Percentiles rank a stretch among this genome's conserved stretches.
Conservation (phyloP, 345 rosid genomes). For the Turnera subulata region DNA sequence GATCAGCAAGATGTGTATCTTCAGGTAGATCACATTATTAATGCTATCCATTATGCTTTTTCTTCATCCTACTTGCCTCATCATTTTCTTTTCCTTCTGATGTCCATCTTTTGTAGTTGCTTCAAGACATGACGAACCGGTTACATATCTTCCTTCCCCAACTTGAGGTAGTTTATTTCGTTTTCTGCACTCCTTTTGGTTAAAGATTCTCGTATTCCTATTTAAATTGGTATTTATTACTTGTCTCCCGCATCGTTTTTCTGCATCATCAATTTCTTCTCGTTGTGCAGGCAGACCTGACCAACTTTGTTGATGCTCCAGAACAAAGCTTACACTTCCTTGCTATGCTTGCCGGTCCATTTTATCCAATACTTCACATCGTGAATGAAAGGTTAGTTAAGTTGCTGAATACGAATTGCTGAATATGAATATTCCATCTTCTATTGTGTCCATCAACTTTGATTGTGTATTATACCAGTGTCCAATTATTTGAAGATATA, state of each 20-base stretch:
- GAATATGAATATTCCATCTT: not conserved
- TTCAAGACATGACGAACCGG: constrained; percentile 71
- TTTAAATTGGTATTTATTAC: constrained; percentile 1
- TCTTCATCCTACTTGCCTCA: constrained; percentile 6
- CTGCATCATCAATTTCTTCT: constrained; percentile 7
- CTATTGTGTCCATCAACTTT: not conserved
- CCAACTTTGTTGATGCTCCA: constrained; percentile 52
- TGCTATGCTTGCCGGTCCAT: constrained; percentile 76
- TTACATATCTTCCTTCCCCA: constrained; percentile 73
- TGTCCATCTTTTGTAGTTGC: constrained; percentile 55
- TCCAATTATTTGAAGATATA: too few species aligned
- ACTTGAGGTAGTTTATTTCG: constrained; percentile 56
- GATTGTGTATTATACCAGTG: too few species aligned
- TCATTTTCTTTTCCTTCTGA: constrained; percentile 38
- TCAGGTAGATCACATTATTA: constrained; percentile 43
- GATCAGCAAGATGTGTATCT: constrained; percentile 74
- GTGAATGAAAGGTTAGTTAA: constrained; percentile 62
- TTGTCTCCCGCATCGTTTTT: constrained; percentile 10
- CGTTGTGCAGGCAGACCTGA: constrained; percentile 50
- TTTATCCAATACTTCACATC: constrained; percentile 63
- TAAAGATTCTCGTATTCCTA: constrained; percentile 1
- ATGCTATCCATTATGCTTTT: not conserved
- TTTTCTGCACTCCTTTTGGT: constrained; percentile 5
- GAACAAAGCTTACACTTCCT: constrained; percentile 59
- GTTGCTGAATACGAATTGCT: not conserved